These are phyloP conservation scores for Arbutus unedo DNA, from an alignment of 148 eudicot genomes.

Conservation along the genomic window DNA sequence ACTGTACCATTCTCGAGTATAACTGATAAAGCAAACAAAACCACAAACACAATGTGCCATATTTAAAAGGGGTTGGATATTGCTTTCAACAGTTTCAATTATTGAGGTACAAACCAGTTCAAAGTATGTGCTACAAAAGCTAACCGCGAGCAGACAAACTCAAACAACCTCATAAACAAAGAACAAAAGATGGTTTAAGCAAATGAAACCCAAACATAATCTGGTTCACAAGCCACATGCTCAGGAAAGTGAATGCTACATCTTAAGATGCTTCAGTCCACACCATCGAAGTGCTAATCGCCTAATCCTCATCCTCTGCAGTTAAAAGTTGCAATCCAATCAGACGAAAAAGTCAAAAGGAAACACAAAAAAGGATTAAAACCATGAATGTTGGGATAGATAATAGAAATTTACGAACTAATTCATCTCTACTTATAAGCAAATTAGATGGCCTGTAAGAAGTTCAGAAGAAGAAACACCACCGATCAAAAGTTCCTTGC, in stretches of 20 bases:
- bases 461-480: background rate
- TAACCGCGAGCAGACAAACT: background rate
- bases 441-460: background rate
- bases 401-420: background rate
- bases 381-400: background rate
- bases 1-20: background rate
- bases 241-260: background rate
- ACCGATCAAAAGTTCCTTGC: background rate
- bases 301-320: conserved; percentile 46
- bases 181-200: conserved; percentile 9
- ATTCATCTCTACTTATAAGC: background rate
- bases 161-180: conserved; percentile 7
- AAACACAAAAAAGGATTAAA: background rate
- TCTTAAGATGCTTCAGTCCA: conserved; percentile 14
- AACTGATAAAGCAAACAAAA: background rate
- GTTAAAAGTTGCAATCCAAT: background rate
- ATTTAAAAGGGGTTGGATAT: conserved; percentile 9
- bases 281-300: conserved; percentile 25
- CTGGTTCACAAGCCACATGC: conserved; percentile 18
- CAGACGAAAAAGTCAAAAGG: background rate
- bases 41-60: background rate
- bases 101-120: conserved; percentile 19
- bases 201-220: conserved; percentile 13
- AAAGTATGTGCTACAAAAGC: conserved; percentile 11
- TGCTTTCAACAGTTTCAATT: conserved; percentile 10